Base-by-base conservation (phyloP, 2,329 filamentous ascomycete genomes). In the Fonsecaea nubica region DNA sequence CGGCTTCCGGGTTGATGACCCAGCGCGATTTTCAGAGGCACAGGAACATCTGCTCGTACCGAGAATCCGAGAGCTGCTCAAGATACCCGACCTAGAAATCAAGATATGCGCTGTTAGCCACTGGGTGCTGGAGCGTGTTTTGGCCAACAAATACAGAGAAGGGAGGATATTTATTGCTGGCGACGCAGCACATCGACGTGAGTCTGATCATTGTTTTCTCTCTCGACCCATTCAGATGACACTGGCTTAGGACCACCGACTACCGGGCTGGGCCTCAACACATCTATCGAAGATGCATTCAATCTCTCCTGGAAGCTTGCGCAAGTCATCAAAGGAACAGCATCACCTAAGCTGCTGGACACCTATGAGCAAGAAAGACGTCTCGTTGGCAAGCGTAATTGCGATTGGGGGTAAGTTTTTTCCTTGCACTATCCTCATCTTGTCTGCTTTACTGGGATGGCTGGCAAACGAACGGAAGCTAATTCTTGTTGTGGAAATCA, bases 281-380 rank as follows among this genome's bases (percentile, higher is more conserved):
- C 60, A 1, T 32, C 48, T 2, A 45, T 62, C 8, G 32, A 62
- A 7, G 80, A 83, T 63, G 80, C 75, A 0, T 74, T 78, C 35
- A 80, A 82, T 40, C 73, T 83, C 1, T 75, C 78, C 0, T 70
- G 68, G 68, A 70, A 70, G 52, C 53, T 70, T 21, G 56, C 66
- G 3, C 33, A 62, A 25, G 66, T 66, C 4, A 38, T 63, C 21
- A 63, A 52, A 18, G 72, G 72, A 30, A 65, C 61, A 50, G 70
- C 62, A 15, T 48, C 58, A 1, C 56, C 64, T 1, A 58, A 64
- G 15, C 50, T 75, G 1, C 71, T 77, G 2, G 53, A 72, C 10
- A 76, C 72, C 0, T 77, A 77, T 57, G 55, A 71, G 9, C 62
- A 50, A 0, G 81, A 83, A 69, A 73, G 81, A 7, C 71, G 75